Evolutionary conservation across 2,329 filamentous ascomycete genomes (phyloP), one percentile per base, ranked within the genome.

Genomic region (Cladosporium sphaerospermum): DNA sequence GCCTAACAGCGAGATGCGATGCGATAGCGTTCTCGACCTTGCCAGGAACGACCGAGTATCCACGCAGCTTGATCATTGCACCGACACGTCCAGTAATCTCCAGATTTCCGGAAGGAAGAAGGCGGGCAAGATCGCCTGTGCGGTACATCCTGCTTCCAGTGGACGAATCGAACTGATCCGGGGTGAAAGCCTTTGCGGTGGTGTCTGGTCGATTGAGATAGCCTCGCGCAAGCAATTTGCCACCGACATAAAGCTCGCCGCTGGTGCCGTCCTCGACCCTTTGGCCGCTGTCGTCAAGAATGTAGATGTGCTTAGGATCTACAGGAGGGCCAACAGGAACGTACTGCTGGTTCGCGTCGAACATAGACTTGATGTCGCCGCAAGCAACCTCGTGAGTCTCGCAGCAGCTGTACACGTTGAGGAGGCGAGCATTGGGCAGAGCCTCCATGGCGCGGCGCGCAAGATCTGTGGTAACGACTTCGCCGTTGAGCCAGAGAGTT

Each of bases 401-500:
- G 62, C 86, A 89, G 13, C 87, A 86, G 63, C 86, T 89, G 71
- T 92, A 92, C 61, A 86, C 86, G 61, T 91, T 92, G 56, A 91
- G 79, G 10, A 92, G 71, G 13, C 85, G 82, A 2, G 82, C 78
- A 0, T 83, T 79, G 0, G 88, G 86, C 3, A 91, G 76, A 2
- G 84, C 83, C 52, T 80, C 79, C 50, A 86, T 74, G 2, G 82
- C 84, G 39, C 86, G 80, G 23, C 82, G 81, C 32, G 84, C 86
- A 13, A 91, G 78, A 63, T 91, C 87, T 0, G 86, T 86, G 0
- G 86, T 88, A 49, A 91, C 87, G 1, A 92, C 88, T 69, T 92
- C 88, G 46, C 88, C 88, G 60, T 92, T 91, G 31, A 92, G 75
- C 87, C 87, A 91, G 31, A 91, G 70, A 0, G 84, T 87, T 42